These are phyloP conservation scores for Mallotus nudiflorus DNA, from an alignment of 345 rosid species.

Conservation along the genomic window DNA sequence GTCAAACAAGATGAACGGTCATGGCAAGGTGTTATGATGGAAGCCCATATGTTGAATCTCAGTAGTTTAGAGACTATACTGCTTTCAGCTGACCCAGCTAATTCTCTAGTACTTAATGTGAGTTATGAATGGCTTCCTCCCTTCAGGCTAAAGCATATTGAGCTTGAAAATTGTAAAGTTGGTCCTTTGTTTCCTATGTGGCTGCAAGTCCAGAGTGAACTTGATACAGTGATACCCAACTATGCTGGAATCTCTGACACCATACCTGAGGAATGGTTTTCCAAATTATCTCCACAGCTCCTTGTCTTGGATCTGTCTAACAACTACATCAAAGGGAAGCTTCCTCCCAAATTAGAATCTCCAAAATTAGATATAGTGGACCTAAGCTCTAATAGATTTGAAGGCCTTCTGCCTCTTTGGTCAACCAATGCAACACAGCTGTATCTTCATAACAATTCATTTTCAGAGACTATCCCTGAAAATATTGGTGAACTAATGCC, in stretches of 20 bases:
- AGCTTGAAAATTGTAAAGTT: constrained; percentile 11
- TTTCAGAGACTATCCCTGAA: constrained; percentile 37
- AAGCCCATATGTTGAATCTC: constrained; percentile 21
- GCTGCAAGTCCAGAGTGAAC: constrained; percentile 20
- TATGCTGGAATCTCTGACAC: constrained; percentile 24
- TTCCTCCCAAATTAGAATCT: constrained; percentile 13
- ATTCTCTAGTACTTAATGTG: constrained; percentile 8
- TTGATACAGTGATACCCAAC: neutral
- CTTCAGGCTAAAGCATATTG: constrained; percentile 10
- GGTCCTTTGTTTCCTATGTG: constrained; percentile 19
- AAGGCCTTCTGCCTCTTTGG: constrained; percentile 57
- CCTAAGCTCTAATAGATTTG: constrained; percentile 41
- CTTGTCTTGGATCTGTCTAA: constrained; percentile 8
- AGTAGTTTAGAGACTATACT: constrained; percentile 12
- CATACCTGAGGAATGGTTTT: constrained; percentile 25
- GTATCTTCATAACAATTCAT: constrained; percentile 43
- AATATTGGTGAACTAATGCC: constrained; percentile 13
- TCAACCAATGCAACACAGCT: constrained; percentile 42
- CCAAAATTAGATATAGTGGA: constrained; percentile 3
- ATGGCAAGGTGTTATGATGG: constrained; percentile 21
- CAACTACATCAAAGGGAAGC: constrained; percentile 21
- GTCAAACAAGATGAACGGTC: constrained; percentile 24
- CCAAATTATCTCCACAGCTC: constrained; percentile 12
- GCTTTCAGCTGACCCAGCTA: neutral
- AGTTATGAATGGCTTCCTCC: constrained; percentile 16